Conservation (phyloP, 2,329 filamentous ascomycete species). For the Aspergillus amoenus region DNA sequence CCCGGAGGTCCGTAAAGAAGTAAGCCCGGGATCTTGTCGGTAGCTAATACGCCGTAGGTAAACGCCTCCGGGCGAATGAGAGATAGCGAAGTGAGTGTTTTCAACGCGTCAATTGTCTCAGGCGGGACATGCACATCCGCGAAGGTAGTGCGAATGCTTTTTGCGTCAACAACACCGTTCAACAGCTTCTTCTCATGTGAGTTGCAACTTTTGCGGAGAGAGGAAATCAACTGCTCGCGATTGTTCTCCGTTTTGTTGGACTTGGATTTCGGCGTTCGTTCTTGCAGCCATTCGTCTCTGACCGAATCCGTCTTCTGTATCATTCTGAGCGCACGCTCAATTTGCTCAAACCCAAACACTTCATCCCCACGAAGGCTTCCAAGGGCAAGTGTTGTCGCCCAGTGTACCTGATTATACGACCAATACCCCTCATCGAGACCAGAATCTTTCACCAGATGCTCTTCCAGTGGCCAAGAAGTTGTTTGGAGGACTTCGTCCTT, state of each 20-base stretch:
- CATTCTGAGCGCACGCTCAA: constrained; percentile 35
- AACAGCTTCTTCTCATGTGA: constrained; percentile 81
- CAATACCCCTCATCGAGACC: constrained; percentile 55
- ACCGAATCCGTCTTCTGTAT: constrained; percentile 43
- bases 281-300: constrained; percentile 39
- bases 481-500: constrained; percentile 32
- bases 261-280: constrained; percentile 31
- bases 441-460: constrained; percentile 31
- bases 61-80: constrained; percentile 91
- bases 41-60: constrained; percentile 87
- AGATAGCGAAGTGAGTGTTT: constrained; percentile 84
- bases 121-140: constrained; percentile 77
- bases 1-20: constrained; percentile 82
- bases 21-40: constrained; percentile 85
- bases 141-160: constrained; percentile 83
- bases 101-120: constrained; percentile 82
- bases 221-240: constrained; percentile 45
- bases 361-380: constrained; percentile 48
- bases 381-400: constrained; percentile 55
- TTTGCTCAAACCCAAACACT: constrained; percentile 39
- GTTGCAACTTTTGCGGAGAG: constrained; percentile 60
- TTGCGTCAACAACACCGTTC: constrained; percentile 75
- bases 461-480: constrained; percentile 32
- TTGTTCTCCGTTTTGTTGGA: constrained; percentile 34
- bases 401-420: constrained; percentile 61